These are phyloP conservation scores for Pouteria campechiana DNA, from an alignment of 179 eudicot species.

Conservation along the genomic window DNA sequence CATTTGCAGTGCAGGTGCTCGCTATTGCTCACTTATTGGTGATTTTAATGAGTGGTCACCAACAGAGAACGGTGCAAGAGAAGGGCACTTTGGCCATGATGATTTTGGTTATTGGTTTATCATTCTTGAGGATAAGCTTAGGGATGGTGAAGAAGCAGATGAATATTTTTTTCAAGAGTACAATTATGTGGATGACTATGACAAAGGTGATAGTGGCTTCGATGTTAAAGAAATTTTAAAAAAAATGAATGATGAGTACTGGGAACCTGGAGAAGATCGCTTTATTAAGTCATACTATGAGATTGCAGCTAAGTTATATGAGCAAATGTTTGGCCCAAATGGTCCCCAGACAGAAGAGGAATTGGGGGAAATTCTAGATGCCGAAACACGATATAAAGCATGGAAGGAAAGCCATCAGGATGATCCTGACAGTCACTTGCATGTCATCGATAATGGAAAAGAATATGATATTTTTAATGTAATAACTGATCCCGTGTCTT, in stretches of 20 bases:
- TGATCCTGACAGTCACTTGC: slow-evolving; percentile 66
- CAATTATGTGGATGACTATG: slow-evolving; percentile 80
- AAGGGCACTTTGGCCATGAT: slow-evolving; percentile 90
- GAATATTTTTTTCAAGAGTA: slow-evolving; percentile 80
- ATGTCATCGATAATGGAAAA: slow-evolving; percentile 77
- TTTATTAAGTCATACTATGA: slow-evolving; percentile 60
- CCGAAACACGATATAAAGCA: slow-evolving; percentile 70
- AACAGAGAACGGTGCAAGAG: slow-evolving; percentile 79
- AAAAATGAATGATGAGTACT: slow-evolving; percentile 85
- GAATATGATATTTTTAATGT: slow-evolving; percentile 57
- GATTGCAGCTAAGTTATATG: slow-evolving; percentile 67
- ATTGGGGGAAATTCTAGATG: slow-evolving; percentile 82
- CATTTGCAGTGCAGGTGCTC: slow-evolving; percentile 53
- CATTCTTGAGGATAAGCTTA: slow-evolving; percentile 76
- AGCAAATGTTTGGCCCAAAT: slow-evolving; percentile 91
- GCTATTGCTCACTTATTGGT: slow-evolving; percentile 89
- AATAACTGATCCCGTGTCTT: slow-evolving; percentile 63
- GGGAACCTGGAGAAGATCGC: slow-evolving; percentile 98
- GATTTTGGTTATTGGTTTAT: slow-evolving; percentile 96
- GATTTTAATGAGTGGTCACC: slow-evolving; percentile 94
- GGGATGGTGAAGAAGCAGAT: slow-evolving; percentile 85
- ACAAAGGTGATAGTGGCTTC: slow-evolving; percentile 84
- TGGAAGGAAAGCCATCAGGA: slow-evolving; percentile 92
- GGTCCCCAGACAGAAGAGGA: slow-evolving; percentile 90
- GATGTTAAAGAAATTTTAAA: slow-evolving; percentile 52